These are phyloP conservation scores for Cokeromyces recurvatus DNA, from an alignment of 371 early-diverging fungal genomes.

Conservation along the genomic window DNA sequence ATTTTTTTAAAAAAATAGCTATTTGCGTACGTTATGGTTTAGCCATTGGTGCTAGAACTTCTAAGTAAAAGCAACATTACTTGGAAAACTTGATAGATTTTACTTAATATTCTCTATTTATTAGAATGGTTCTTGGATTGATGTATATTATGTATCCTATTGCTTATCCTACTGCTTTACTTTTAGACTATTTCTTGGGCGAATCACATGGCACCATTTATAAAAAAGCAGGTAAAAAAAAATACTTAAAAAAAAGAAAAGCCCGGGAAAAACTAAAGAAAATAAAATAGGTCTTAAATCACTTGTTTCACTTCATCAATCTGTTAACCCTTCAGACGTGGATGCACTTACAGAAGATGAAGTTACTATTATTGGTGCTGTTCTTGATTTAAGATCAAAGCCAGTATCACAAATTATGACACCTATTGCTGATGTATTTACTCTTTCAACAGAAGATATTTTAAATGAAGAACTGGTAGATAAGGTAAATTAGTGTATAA, in stretches of 20 bases:
- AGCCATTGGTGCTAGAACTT: conserved; percentile 74
- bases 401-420: conserved; percentile 87
- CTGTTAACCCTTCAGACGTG: conserved; percentile 55
- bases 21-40: conserved; percentile 70
- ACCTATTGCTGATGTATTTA: conserved; percentile 79
- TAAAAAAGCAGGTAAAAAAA: conserved; percentile 50
- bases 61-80: conserved; percentile 28
- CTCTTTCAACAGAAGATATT: conserved; percentile 64
- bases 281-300: conserved; percentile 66
- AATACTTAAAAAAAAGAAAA: neutral
- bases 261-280: neutral
- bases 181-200: conserved; percentile 79
- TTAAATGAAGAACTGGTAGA: conserved; percentile 66
- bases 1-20: conserved; percentile 21
- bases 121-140: conserved; percentile 51
- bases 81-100: neutral
- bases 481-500: conserved; percentile 41
- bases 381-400: conserved; percentile 89
- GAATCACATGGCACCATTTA: conserved; percentile 81
- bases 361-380: conserved; percentile 90
- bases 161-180: conserved; percentile 77
- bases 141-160: conserved; percentile 70
- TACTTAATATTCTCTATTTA: neutral
- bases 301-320: conserved; percentile 83
- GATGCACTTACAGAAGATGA: conserved; percentile 89